Evolutionary conservation across 331 rosid species (phyloP).

Genomic region (Acacia pycnantha): DNA sequence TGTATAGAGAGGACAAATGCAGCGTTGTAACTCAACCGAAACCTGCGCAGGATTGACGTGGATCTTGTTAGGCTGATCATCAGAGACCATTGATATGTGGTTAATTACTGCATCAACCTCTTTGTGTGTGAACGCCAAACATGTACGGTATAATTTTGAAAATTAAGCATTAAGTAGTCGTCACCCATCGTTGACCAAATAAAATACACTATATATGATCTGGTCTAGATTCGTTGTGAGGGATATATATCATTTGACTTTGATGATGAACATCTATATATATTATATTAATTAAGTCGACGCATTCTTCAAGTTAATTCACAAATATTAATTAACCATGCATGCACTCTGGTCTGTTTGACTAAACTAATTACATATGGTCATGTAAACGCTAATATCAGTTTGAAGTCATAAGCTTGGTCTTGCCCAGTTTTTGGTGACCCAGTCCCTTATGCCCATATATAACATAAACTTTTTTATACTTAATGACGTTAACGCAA

Average conservation of each 20-base stretch:
- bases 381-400: not conserved
- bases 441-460: no score
- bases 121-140: not conserved
- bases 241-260: constrained; percentile 27
- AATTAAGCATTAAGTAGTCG: not conserved
- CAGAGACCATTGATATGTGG: not conserved
- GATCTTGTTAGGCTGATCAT: not conserved
- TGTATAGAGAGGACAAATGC: not conserved
- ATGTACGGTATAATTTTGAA: not conserved
- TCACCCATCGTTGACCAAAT: not conserved
- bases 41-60: constrained; percentile 6
- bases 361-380: not conserved
- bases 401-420: not conserved
- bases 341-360: not conserved
- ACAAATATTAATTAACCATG: not conserved
- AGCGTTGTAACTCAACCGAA: not conserved
- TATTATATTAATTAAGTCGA: constrained; percentile 3
- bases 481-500: no score
- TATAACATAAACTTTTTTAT: no score
- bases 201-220: not conserved
- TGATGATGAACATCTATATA: constrained; percentile 1
- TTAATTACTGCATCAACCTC: not conserved
- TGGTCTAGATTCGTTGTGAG: not conserved
- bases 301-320: not conserved
- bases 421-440: not conserved